Base-by-base conservation (phyloP, 768 basidiomycete species). In the Boletus bicolor region DNA sequence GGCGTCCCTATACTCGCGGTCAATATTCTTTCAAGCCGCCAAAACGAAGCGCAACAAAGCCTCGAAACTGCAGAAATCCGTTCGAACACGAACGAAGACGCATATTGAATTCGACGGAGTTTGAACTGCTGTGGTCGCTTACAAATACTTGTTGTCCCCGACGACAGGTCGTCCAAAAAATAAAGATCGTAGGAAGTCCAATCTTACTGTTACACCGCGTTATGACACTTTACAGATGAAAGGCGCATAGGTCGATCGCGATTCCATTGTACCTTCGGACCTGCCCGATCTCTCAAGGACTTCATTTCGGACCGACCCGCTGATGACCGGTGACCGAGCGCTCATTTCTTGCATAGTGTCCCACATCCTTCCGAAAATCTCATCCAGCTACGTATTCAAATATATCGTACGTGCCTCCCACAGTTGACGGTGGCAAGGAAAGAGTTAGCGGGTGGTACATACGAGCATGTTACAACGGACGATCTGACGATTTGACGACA, bases 281-380 rank as follows among this genome's bases (percentile, higher is more conserved):
- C 24, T 54, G 35, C n/a, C 41, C 49, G 35, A 28, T 39, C 28
- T 43, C 14, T 37, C 44, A 19, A 28, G 14, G 42, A 9, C 43
- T 19, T 24, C 28, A 19, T 5, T 35, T 52, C 42, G 21, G 42
- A 24, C 26, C 43, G 28, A 30, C 32, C 17, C 4, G 6, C 5
- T 15, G 14, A 35, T 4, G 37, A 19, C 21, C 21, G 21, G 21
- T 24, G 21, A 24, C 26, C 44, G 21, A 7, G 34, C 14, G 24
- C 53, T 62, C 21, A 57, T 49, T 30, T 39, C 34, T 43, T 28
- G 35, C 42, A n/a, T 41, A 72, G 72, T 46, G 72, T 64, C 39
- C 96, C 97, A 2, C 97, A 98, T 76, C 97, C 97, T 4, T 97
- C 96, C 10, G 97, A 99, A 77, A 90, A 92, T 63, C 86, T 89